Evolutionary conservation across 352 stramenopile species (phyloP).

Genomic region (Phytopythium litorale): DNA sequence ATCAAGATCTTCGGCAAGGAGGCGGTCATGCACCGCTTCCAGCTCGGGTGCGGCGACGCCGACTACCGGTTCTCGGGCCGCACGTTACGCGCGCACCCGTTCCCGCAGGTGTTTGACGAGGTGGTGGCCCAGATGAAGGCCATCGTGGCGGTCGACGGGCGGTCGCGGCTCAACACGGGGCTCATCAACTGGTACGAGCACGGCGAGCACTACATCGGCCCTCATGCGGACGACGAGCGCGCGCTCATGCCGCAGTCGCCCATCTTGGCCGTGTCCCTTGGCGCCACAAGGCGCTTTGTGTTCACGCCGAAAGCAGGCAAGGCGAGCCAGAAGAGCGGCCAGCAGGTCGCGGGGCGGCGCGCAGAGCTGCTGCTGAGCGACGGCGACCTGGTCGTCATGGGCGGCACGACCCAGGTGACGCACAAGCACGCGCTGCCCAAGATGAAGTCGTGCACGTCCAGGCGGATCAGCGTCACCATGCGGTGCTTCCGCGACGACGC

Average conservation of each 20-base stretch:
- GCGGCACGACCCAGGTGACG: slow-evolving; percentile 65
- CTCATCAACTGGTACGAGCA: slow-evolving; percentile 86
- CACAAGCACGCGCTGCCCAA: slow-evolving; percentile 83
- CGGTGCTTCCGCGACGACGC: slow-evolving; percentile 32
- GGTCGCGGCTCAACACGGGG: slow-evolving; percentile 35
- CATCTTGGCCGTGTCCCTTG: slow-evolving; percentile 69
- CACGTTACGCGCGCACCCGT: slow-evolving; percentile 42
- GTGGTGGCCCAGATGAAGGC: slow-evolving; percentile 42
- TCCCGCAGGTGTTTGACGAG: slow-evolving; percentile 29
- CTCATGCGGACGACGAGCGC: slow-evolving; percentile 69
- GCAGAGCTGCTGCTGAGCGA: slow-evolving; percentile 57
- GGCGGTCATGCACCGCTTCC: slow-evolving; percentile 57
- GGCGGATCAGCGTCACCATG: slow-evolving; percentile 46
- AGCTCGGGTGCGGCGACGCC: slow-evolving; percentile 52
- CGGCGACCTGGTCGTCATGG: slow-evolving; percentile 81
- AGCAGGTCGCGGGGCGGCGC: slow-evolving; percentile 9
- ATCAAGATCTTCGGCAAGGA: slow-evolving; percentile 73
- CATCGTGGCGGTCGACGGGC: slow-evolving; percentile 31
- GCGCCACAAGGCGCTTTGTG: slow-evolving; percentile 64
- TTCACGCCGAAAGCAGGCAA: slow-evolving; percentile 34
- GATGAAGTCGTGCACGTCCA: slow-evolving; percentile 38
- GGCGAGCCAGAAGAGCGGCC: slow-evolving; percentile 6
- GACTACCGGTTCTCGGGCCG: slow-evolving; percentile 61
- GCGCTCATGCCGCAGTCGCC: slow-evolving; percentile 44
- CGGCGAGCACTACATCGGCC: slow-evolving; percentile 78